A percentile compares a stretch with the other conserved stretches of the same genome.
Evolutionary conservation across 225 moss, liverwort and hornwort species (phyloP).

Genomic region (Thuidium tamariscinum): DNA sequence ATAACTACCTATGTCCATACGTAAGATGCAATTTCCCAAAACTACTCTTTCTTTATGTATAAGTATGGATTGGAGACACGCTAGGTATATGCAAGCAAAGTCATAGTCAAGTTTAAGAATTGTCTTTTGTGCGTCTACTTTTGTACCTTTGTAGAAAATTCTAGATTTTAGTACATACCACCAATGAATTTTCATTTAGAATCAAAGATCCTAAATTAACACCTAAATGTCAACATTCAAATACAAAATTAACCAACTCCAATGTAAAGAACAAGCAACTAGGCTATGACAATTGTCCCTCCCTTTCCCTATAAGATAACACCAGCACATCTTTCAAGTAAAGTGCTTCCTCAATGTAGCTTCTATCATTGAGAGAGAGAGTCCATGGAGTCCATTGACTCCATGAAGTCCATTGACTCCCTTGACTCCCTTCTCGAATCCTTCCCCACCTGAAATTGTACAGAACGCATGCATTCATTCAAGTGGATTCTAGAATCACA

Average conservation of each 20-base stretch:
- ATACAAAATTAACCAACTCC: neutral
- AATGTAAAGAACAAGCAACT: neutral
- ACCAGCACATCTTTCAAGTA: neutral
- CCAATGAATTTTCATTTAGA: neutral
- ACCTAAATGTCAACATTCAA: neutral
- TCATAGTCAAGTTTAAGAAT: rapidly evolving
- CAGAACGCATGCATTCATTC: neutral
- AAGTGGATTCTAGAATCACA: neutral
- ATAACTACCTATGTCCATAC: neutral
- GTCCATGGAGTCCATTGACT: neutral
- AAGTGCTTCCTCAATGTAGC: neutral
- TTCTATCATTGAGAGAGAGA: neutral
- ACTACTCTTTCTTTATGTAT: neutral
- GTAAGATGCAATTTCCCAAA: too few relatives aligned
- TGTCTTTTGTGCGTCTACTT: rapidly evolving
- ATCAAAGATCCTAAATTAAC: neutral
- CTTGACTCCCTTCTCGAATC: neutral
- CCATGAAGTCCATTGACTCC: neutral
- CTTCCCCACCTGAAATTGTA: neutral
- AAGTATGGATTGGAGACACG: neutral
- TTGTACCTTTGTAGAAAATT: rapidly evolving
- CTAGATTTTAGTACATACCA: neutral
- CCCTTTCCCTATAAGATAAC: too few relatives aligned
- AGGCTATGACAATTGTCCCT: too few relatives aligned
- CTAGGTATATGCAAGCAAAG: neutral